These are phyloP conservation scores for Myriangium duriaei DNA, from an alignment of 2,329 filamentous ascomycete species.

Conservation along the genomic window DNA sequence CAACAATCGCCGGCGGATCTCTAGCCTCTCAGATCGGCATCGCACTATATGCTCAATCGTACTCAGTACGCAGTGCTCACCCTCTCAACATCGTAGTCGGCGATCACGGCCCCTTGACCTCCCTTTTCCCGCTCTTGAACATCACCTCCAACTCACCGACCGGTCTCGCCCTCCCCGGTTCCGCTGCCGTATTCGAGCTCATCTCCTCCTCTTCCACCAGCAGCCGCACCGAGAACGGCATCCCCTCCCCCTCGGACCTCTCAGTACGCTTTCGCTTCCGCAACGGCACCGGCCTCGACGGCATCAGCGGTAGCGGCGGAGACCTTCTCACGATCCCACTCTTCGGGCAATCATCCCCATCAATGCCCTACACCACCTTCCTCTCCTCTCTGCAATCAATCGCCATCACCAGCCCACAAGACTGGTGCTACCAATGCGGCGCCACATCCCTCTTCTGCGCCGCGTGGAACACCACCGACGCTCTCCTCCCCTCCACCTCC, in stretches of 20 bases:
- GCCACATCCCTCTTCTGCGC: conserved; percentile 39
- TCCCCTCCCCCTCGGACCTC: conserved; percentile 33
- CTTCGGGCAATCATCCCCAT: conserved; percentile 35
- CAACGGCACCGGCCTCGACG: conserved; percentile 36
- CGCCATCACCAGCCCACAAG: conserved; percentile 29
- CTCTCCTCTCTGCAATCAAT: conserved; percentile 31
- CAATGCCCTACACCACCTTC: conserved; percentile 41
- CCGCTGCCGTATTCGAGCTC: conserved; percentile 41
- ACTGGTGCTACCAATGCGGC: conserved; percentile 42
- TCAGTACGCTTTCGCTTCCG: conserved; percentile 45
- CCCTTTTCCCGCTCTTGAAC: conserved; percentile 36
- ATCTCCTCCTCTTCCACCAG: conserved; percentile 26
- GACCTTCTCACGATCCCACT: conserved; percentile 34
- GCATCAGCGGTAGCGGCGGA: conserved; percentile 11
- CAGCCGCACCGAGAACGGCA: conserved; percentile 16
- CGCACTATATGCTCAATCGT: conserved; percentile 22
- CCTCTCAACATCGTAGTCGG: conserved; percentile 33
- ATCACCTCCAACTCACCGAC: conserved; percentile 29
- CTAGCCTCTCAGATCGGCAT: conserved; percentile 23
- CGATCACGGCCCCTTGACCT: conserved; percentile 36
- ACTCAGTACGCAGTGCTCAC: conserved; percentile 15
- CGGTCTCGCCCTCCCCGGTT: conserved; percentile 36
- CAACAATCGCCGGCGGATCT: conserved; percentile 27
- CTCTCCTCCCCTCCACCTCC: not conserved
- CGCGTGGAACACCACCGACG: conserved; percentile 23